A percentile compares a stretch with the other conserved stretches of the same genome.
Evolutionary conservation across 2,329 filamentous ascomycete species (phyloP).

Genomic region (Fusarium incarnatum): DNA sequence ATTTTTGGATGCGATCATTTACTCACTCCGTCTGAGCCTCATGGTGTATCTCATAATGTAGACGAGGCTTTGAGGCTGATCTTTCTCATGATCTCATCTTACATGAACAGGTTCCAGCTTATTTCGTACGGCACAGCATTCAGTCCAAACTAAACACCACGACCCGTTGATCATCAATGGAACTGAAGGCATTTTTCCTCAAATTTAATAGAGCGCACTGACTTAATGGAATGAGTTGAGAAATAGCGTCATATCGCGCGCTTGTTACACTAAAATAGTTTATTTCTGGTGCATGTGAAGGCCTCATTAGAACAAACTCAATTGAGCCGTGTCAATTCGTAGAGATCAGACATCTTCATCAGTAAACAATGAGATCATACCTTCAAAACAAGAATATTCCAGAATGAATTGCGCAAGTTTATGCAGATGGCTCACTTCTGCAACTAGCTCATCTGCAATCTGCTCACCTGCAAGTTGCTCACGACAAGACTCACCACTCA

Average conservation of each 20-base stretch:
- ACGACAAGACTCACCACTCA: neutral
- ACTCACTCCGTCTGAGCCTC: neutral
- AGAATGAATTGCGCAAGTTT: neutral
- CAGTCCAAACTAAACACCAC: neutral
- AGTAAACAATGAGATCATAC: neutral
- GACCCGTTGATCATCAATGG: neutral
- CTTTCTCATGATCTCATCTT: neutral
- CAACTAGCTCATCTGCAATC: neutral
- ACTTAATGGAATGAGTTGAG: neutral
- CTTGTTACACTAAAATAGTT: neutral
- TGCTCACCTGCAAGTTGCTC: neutral
- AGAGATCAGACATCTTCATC: too few species aligned
- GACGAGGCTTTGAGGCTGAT: neutral
- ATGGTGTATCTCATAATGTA: neutral
- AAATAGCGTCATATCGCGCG: neutral
- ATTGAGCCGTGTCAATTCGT: neutral
- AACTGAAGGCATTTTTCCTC: neutral
- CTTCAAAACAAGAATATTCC: neutral
- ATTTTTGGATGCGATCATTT: neutral
- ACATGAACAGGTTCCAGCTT: neutral
- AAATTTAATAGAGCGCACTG: neutral
- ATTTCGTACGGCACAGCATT: neutral
- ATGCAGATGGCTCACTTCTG: neutral
- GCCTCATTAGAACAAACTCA: neutral
- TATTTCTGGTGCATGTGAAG: neutral